Percentiles rank a stretch among this genome's conserved stretches.
phyloP scores from a whole-genome alignment of 73 alveolate genomes.

The Tetrahymena elliotti region DNA sequence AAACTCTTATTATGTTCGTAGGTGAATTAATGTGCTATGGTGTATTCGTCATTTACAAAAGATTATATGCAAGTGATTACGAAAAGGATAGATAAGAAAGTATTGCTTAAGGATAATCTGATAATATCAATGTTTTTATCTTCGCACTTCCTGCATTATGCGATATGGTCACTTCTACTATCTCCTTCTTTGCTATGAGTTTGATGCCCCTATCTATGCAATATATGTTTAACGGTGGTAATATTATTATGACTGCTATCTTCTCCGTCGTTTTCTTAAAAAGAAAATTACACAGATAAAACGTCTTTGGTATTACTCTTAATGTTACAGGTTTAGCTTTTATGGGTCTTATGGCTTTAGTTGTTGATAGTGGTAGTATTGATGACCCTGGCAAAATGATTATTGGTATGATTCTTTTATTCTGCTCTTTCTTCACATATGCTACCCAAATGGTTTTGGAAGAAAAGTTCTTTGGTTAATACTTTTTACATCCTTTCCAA shows the following conservation, averaged over 20 bases:
- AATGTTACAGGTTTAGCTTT: conserved; percentile 59
- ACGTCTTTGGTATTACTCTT: conserved; percentile 54
- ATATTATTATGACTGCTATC: conserved; percentile 73
- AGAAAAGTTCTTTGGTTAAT: conserved; percentile 67
- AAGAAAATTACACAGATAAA: conserved; percentile 62
- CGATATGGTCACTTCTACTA: conserved; percentile 70
- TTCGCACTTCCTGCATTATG: conserved; percentile 69
- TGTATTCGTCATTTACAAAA: conserved; percentile 16
- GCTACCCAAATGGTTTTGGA: conserved; percentile 69
- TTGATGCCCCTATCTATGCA: conserved; percentile 78
- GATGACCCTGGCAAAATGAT: neutral
- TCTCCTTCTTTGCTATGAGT: conserved; percentile 71
- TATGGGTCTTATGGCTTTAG: conserved; percentile 63
- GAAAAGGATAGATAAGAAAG: conserved; percentile 4
- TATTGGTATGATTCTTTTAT: neutral
- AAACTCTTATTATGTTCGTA: conserved; percentile 48
- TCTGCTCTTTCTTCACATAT: conserved; percentile 46
- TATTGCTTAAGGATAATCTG: neutral
- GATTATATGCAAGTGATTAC: neutral
- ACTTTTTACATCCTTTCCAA: conserved; percentile 74
- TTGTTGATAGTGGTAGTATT: conserved; percentile 4
- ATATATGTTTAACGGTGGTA: conserved; percentile 89
- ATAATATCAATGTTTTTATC: conserved; percentile 1
- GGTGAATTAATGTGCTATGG: conserved; percentile 54
- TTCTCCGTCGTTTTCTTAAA: conserved; percentile 62